Conservation (phyloP, 1,139 yeast genomes). For the Hyphopichia khmerensis region DNA sequence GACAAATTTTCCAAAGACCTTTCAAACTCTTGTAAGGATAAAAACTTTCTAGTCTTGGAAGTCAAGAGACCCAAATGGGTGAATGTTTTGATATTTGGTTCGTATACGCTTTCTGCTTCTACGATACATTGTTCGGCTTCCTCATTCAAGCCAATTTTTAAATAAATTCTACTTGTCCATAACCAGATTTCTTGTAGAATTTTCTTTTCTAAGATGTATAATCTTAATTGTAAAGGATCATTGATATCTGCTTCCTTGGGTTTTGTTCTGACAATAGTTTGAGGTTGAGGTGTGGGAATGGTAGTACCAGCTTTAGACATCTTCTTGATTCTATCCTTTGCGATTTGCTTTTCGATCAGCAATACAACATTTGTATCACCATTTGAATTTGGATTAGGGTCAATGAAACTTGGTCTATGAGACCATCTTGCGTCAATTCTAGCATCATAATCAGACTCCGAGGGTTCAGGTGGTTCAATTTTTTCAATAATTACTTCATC, state of each 20-base stretch:
- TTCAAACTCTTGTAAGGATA: constrained; percentile 69
- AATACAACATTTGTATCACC: background rate
- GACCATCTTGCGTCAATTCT: constrained; percentile 35
- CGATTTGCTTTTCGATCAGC: constrained; percentile 14
- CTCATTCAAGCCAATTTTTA: constrained; percentile 49
- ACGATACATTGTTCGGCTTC: constrained; percentile 74
- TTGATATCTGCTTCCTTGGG: constrained; percentile 6
- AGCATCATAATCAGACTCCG: constrained; percentile 7
- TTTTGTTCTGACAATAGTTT: constrained; percentile 3
- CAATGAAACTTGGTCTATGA: constrained; percentile 48
- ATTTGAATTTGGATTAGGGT: constrained; percentile 20
- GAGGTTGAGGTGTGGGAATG: background rate
- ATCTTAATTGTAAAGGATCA: constrained; percentile 4
- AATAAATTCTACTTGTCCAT: constrained; percentile 67
- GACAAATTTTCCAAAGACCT: constrained; percentile 52
- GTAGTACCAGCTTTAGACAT: constrained; percentile 12
- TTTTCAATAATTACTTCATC: constrained; percentile 16
- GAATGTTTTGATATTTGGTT: constrained; percentile 54
- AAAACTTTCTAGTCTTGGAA: constrained; percentile 34
- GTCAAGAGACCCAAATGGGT: constrained; percentile 55
- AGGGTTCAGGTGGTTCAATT: background rate
- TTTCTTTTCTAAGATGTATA: constrained; percentile 21
- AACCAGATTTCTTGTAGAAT: constrained; percentile 70
- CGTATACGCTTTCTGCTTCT: constrained; percentile 61
- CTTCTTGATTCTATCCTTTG: constrained; percentile 20